Conservation (phyloP, 139 green algal species). For the Haematococcus sp. region DNA sequence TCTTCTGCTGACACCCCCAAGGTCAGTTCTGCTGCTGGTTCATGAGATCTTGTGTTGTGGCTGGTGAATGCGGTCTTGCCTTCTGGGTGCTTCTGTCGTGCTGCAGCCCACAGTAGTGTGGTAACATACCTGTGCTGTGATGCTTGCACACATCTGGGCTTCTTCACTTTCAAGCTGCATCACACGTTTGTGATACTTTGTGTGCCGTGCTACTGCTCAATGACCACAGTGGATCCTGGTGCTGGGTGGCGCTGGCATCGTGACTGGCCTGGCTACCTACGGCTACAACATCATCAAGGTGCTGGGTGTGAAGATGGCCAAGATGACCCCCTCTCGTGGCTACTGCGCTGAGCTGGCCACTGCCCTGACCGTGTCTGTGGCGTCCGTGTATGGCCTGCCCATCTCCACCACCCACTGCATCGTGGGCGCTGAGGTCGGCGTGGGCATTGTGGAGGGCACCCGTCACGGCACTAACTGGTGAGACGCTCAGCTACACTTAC, state of each 20-base stretch:
- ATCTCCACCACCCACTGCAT: constrained; percentile 57
- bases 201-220: background rate
- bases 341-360: constrained; percentile 62
- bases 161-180: too few relatives aligned
- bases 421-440: constrained; percentile 23
- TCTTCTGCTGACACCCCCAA: background rate
- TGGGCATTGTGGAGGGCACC: constrained; percentile 27
- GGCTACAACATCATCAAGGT: constrained; percentile 43
- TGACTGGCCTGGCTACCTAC: constrained; percentile 77
- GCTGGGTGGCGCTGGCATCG: constrained; percentile 73
- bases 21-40: constrained; percentile 76
- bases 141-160: too few relatives aligned
- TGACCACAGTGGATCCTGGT: constrained; percentile 66
- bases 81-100: too few relatives aligned
- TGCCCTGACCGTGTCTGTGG: constrained; percentile 48
- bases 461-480: constrained; percentile 20
- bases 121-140: too few relatives aligned
- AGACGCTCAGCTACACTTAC: too few relatives aligned
- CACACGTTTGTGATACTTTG: too few relatives aligned
- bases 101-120: too few relatives aligned
- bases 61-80: too few relatives aligned
- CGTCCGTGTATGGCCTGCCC: constrained; percentile 41
- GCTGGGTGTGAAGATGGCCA: constrained; percentile 16
- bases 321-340: constrained; percentile 20
- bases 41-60: too few relatives aligned